These are phyloP conservation scores for Aphanoascus verrucosus DNA, from an alignment of 2,329 filamentous ascomycete genomes.

Conservation along the genomic window DNA sequence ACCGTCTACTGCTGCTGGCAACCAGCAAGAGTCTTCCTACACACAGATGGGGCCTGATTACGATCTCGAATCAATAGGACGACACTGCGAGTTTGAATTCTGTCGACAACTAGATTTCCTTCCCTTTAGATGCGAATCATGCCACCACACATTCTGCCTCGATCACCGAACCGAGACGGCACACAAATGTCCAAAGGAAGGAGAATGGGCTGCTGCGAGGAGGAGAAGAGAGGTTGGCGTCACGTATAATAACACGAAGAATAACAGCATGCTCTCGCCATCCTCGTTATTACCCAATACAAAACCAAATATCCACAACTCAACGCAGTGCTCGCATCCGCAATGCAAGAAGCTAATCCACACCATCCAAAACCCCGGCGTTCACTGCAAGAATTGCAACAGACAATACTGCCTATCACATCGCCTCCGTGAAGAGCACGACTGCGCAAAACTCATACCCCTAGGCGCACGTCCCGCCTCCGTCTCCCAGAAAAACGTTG, in stretches of 20 bases:
- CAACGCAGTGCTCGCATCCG: constrained; percentile 41
- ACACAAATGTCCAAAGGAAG: constrained; percentile 56
- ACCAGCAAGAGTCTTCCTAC: constrained; percentile 21
- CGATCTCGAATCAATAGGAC: constrained; percentile 76
- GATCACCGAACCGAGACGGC: constrained; percentile 81
- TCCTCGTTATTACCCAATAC: constrained; percentile 21
- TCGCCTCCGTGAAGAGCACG: constrained; percentile 56
- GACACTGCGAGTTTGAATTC: constrained; percentile 81
- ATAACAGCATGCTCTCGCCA: constrained; percentile 21
- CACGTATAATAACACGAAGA: constrained; percentile 18
- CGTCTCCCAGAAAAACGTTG: constrained; percentile 39
- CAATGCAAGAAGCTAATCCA: constrained; percentile 45
- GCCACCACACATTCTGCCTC: constrained; percentile 72
- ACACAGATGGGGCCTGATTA: constrained; percentile 43
- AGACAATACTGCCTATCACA: constrained; percentile 43
- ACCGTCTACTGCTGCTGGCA: constrained; percentile 2
- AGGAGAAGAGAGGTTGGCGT: constrained; percentile 28
- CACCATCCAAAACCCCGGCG: constrained; percentile 41
- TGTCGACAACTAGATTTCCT: constrained; percentile 95
- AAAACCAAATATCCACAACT: constrained; percentile 47
- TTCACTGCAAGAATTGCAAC: constrained; percentile 42
- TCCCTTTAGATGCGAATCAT: constrained; percentile 87
- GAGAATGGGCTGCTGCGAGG: constrained; percentile 48
- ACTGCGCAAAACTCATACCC: constrained; percentile 64
- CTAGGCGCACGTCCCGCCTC: constrained; percentile 42